Conservation (phyloP, 192 early-diverging fungal species). For the Coemansia asiatica region DNA sequence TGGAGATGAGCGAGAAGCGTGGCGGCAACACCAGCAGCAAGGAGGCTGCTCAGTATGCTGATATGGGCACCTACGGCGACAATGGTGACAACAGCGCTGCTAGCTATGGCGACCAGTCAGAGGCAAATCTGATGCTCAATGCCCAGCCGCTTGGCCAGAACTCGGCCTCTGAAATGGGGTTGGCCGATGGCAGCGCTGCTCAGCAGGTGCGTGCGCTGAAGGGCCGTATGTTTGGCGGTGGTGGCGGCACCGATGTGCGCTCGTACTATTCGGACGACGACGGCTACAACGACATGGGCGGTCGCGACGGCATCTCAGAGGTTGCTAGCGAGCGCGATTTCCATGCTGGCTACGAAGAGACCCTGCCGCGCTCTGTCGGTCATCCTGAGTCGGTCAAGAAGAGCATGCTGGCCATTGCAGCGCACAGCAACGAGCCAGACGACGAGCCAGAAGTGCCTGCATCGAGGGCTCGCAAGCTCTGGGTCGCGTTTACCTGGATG, state of each 20-base stretch:
- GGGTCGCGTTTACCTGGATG: constrained; percentile 50
- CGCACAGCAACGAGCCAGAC: constrained; percentile 49
- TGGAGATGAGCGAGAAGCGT: constrained; percentile 61
- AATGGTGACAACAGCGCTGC: constrained; percentile 25
- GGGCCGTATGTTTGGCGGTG: constrained; percentile 48
- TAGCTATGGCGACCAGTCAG: constrained; percentile 53
- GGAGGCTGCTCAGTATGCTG: constrained; percentile 22
- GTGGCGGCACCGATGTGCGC: constrained; percentile 57
- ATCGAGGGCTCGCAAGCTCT: constrained; percentile 44
- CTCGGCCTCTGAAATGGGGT: constrained; percentile 37
- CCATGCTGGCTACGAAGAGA: constrained; percentile 28
- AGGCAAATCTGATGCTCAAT: constrained; percentile 50
- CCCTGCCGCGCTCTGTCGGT: constrained; percentile 15
- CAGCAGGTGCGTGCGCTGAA: constrained; percentile 53
- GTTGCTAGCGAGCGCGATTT: constrained; percentile 39
- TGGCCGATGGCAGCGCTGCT: constrained; percentile 21
- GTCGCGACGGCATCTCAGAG: constrained; percentile 44
- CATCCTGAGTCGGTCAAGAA: constrained; percentile 27
- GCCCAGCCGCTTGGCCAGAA: constrained; percentile 46
- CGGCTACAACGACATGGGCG: constrained; percentile 55
- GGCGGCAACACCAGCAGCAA: constrained; percentile 13
- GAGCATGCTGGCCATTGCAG: constrained; percentile 19
- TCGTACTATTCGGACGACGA: constrained; percentile 67
- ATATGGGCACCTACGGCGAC: constrained; percentile 37
- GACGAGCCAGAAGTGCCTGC: constrained; percentile 61